These are phyloP conservation scores for Aspergillus brasiliensis DNA, from an alignment of 2,329 filamentous ascomycete species.

Conservation along the genomic window DNA sequence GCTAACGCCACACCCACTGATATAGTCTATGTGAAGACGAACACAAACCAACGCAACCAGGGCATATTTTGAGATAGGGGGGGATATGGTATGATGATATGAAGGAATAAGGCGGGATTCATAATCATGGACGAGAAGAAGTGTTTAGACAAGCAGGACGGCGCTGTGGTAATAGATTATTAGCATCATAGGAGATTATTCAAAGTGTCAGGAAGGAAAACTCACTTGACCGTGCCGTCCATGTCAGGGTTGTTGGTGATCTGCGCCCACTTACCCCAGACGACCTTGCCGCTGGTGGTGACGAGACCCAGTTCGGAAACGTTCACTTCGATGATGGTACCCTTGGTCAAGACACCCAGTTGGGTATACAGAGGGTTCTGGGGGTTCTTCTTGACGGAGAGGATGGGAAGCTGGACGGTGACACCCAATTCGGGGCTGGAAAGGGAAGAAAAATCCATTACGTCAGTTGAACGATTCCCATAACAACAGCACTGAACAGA, in stretches of 20 bases:
- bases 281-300: constrained; percentile 87
- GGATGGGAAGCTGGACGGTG: constrained; percentile 82
- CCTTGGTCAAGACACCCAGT: constrained; percentile 84
- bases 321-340: constrained; percentile 86
- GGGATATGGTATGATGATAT: neutral
- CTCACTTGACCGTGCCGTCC: constrained; percentile 62
- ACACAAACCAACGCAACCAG: neutral
- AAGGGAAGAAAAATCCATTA: constrained; percentile 14
- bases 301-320: constrained; percentile 88
- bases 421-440: constrained; percentile 71
- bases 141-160: constrained; percentile 3
- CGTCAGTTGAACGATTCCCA: neutral
- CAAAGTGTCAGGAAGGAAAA: neutral
- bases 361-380: constrained; percentile 91
- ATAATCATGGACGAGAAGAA: constrained; percentile 3
- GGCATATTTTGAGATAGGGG: neutral
- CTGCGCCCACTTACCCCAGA: constrained; percentile 85
- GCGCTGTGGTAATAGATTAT: neutral
- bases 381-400: constrained; percentile 80
- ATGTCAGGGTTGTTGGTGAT: constrained; percentile 59
- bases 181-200: neutral
- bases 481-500: constrained; percentile 14
- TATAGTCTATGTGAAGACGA: constrained; percentile 2
- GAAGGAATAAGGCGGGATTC: neutral
- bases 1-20: constrained; percentile 7